Base-by-base conservation (phyloP, 495 filamentous ascomycete genomes). In the Aspergillus steynii region DNA sequence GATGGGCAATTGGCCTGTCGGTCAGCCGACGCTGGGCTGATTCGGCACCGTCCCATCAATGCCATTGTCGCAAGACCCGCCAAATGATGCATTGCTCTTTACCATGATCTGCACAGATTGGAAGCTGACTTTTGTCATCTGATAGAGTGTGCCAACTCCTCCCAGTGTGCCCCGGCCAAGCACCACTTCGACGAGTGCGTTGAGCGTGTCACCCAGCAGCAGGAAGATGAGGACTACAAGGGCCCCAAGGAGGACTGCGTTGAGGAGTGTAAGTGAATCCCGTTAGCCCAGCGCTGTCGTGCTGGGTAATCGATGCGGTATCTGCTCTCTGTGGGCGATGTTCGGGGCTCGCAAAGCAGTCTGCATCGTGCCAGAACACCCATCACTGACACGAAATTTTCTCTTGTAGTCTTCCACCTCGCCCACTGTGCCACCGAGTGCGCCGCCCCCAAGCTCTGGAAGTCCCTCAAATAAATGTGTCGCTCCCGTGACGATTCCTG, bases 161-260 rank as follows among this genome's bases (percentile, higher is more conserved):
- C 90, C 71, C 79, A 90, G 77, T 99, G 95, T 80, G 81, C 86
- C 50, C 88, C 90, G 31, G 83, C 84, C 66, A 99, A 97, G 86
- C 93, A 98, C 85, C 95, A 99, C 84, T 98, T 86, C 77, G 93
- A 97, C 63, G 93, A 97, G 78, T 99, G 95, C 74, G 90, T 92
- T 68, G 93, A 96, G 82, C 92, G 95, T 66, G 95, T 97, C 65
- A 94, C 87, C 59, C 77, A 76, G 67, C 86, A 90, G 73, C 78
- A 86, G 66, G 85, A 90, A 67, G 80, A 83, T 67, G 87, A 83
- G 65, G 80, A 83, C 71, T 82, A 83, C 76, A 78, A 84, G 73
- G 83, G 79, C 10, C 76, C 82, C 61, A 84, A 88, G 69, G 95
- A 99, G 84, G 94, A 99, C 82, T 99, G 95, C 69, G 91, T 99